Conservation (phyloP, 345 rosid species). For the Gossypium bickii region DNA sequence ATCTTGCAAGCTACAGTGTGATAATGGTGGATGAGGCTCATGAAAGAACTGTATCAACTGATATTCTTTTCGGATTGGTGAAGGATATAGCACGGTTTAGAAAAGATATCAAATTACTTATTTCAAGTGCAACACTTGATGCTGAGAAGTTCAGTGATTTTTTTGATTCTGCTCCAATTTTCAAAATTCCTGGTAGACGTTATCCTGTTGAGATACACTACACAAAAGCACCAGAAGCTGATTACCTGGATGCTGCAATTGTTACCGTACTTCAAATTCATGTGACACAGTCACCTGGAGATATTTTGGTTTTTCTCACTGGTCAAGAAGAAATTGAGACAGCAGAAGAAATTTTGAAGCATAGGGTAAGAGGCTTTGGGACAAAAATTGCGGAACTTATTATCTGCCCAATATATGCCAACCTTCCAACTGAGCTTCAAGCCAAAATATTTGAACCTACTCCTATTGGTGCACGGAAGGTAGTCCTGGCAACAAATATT, state of each 20-base stretch:
- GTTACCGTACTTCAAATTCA: constrained; percentile 87
- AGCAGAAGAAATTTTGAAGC: constrained; percentile 87
- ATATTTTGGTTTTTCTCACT: constrained; percentile 82
- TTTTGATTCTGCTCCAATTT: constrained; percentile 92
- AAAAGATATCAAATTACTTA: constrained; percentile 79
- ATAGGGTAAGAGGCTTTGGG: constrained; percentile 83
- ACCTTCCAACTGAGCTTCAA: constrained; percentile 95
- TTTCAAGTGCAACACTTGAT: constrained; percentile 96
- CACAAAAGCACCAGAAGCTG: constrained; percentile 98
- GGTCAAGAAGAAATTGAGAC: constrained; percentile 99
- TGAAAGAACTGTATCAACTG: constrained; percentile 97
- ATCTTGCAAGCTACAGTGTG: constrained; percentile 82
- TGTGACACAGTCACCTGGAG: constrained; percentile 76
- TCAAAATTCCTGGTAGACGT: constrained; percentile 92
- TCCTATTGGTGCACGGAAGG: constrained; percentile 96
- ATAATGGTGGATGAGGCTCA: constrained; percentile 99
- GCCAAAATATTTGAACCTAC: constrained; percentile 96
- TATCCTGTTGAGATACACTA: constrained; percentile 90
- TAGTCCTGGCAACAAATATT: constrained; percentile 90
- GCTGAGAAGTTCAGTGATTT: constrained; percentile 97
- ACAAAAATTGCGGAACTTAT: constrained; percentile 90
- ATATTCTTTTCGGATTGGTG: constrained; percentile 88
- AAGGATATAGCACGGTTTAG: constrained; percentile 92
- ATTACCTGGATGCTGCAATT: constrained; percentile 91
- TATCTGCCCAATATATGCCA: constrained; percentile 95